Percentiles rank a stretch among this genome's conserved stretches.
These are phyloP conservation scores for Naematelia aurantialba DNA, from an alignment of 768 basidiomycete genomes.

Conservation along the genomic window DNA sequence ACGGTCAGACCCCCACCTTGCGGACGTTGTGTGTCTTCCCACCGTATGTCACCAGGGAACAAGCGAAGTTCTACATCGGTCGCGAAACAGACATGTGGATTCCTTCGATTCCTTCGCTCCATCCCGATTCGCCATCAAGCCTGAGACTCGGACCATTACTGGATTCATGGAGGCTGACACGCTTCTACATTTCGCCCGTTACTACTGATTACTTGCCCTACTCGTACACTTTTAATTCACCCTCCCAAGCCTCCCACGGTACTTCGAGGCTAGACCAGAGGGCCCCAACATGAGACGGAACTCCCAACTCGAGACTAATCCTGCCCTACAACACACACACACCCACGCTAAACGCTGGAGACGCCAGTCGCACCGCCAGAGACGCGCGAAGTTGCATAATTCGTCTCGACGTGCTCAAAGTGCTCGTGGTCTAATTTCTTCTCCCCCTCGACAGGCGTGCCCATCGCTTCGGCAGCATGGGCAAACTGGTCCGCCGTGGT, in stretches of 20 bases:
- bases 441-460: background rate
- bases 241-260: too few relatives aligned
- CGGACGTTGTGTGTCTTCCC: too few relatives aligned
- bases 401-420: background rate
- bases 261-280: too few relatives aligned
- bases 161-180: too few relatives aligned
- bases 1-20: too few relatives aligned
- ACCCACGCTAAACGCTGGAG: background rate
- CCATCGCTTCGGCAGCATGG: background rate
- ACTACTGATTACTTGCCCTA: background rate
- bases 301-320: too few relatives aligned
- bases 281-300: too few relatives aligned
- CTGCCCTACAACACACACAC: too few relatives aligned
- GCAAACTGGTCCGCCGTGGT: conserved; percentile 17
- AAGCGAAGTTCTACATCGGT: background rate
- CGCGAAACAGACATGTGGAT: too few relatives aligned
- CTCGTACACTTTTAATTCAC: background rate
- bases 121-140: too few relatives aligned
- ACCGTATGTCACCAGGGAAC: background rate
- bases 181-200: background rate
- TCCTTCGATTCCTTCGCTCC: too few relatives aligned
- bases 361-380: background rate
- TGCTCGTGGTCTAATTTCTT: background rate
- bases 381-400: background rate
- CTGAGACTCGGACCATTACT: too few relatives aligned